Evolutionary conservation across 2,329 filamentous ascomycete genomes (phyloP).

Genomic region (Alternaria postmessia): DNA sequence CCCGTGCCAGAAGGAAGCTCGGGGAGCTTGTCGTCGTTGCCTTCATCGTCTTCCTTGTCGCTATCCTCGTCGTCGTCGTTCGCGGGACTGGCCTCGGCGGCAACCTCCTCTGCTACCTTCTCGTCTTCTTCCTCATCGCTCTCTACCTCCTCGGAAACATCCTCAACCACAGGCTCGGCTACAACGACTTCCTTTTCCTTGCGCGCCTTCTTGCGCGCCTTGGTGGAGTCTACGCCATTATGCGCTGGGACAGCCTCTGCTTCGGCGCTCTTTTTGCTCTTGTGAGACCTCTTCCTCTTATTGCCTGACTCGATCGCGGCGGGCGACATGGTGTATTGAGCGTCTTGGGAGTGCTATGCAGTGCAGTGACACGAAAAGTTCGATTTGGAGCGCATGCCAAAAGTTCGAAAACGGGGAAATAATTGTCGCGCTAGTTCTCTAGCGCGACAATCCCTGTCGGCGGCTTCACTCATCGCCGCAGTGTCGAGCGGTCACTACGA

Average conservation of each 20-base stretch:
- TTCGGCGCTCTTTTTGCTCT: slow-evolving; percentile 45
- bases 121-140: slow-evolving; percentile 46
- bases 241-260: slow-evolving; percentile 25
- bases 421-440: slow-evolving; percentile 13
- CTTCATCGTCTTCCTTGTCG: slow-evolving; percentile 37
- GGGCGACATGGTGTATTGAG: slow-evolving; percentile 44
- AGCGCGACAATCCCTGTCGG: neutral
- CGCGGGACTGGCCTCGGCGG: slow-evolving; percentile 25
- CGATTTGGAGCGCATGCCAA: slow-evolving; percentile 14
- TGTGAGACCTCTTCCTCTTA: slow-evolving; percentile 60
- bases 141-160: slow-evolving; percentile 41
- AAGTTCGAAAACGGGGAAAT: slow-evolving; percentile 13
- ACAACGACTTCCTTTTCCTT: slow-evolving; percentile 48
- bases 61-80: slow-evolving; percentile 37
- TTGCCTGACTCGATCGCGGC: slow-evolving; percentile 51
- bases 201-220: slow-evolving; percentile 47
- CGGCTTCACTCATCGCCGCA: too few relatives aligned
- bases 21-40: slow-evolving; percentile 25
- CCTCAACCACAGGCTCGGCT: slow-evolving; percentile 28
- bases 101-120: slow-evolving; percentile 44
- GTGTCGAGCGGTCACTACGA: too few relatives aligned
- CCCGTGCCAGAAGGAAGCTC: slow-evolving; percentile 19
- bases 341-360: neutral
- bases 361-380: slow-evolving; percentile 10
- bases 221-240: slow-evolving; percentile 39